phyloP scores from a whole-genome alignment of 352 stramenopile species.

The Phytophthora quininea region DNA sequence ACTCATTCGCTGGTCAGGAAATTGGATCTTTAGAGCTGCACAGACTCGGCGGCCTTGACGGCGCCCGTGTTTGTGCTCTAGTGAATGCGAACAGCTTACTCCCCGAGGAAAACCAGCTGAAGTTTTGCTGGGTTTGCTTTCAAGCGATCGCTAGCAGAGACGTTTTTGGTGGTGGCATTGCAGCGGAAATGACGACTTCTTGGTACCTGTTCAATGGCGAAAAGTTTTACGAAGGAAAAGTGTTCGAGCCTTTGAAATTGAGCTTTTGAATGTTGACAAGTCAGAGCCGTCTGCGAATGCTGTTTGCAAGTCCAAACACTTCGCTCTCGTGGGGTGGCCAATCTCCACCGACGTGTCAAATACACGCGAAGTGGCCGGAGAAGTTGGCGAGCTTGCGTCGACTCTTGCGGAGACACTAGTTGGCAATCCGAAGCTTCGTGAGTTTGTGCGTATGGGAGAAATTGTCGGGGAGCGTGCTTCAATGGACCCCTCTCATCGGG shows the following conservation, averaged over 20 bases:
- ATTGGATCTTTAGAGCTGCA: neutral
- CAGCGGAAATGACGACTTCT: neutral
- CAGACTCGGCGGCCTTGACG: constrained; percentile 2
- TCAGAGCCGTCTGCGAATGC: neutral
- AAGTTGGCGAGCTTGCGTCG: constrained; percentile 1
- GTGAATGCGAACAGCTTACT: constrained; percentile 9
- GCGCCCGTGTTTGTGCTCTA: constrained; percentile 3
- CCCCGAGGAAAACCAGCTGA: constrained; percentile 6
- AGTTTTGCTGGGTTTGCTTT: constrained; percentile 11
- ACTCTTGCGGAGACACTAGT: constrained; percentile 3
- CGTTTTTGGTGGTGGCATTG: neutral
- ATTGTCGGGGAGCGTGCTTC: neutral
- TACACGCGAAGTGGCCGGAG: constrained; percentile 2
- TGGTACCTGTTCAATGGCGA: constrained; percentile 12
- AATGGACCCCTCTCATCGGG: neutral
- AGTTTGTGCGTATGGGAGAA: constrained; percentile 1
- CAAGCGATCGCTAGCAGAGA: neutral
- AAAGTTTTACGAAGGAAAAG: neutral
- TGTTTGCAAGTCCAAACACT: constrained; percentile 1
- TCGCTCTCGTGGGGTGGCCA: constrained; percentile 14
- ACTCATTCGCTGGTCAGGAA: neutral
- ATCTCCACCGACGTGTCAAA: constrained; percentile 2
- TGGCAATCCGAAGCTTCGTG: neutral
- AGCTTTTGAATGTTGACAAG: constrained; percentile 18
- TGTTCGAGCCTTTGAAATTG: neutral